phyloP scores from a whole-genome alignment of 768 basidiomycete genomes.

The Leccinum boreale region DNA sequence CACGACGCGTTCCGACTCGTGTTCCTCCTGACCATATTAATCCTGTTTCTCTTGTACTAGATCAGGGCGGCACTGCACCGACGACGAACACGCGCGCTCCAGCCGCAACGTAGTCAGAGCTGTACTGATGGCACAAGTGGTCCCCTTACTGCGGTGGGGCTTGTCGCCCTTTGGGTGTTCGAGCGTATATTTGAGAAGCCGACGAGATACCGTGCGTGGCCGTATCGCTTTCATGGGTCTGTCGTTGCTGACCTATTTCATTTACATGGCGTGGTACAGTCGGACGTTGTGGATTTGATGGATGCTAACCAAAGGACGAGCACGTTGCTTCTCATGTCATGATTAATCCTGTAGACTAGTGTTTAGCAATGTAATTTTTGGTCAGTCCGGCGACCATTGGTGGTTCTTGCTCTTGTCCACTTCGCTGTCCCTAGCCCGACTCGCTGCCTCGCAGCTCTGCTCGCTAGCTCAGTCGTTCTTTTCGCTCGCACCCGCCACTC shows the following conservation, averaged over 20 bases:
- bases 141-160: slow-evolving; percentile 46
- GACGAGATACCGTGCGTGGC: slow-evolving; percentile 72
- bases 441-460: no score
- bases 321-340: neutral
- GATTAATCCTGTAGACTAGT: neutral
- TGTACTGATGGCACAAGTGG: slow-evolving; percentile 42
- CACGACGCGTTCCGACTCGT: slow-evolving; percentile 95
- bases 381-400: neutral
- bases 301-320: neutral
- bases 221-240: neutral
- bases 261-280: slow-evolving; percentile 32
- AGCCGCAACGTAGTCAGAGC: slow-evolving; percentile 4
- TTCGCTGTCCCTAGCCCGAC: no score
- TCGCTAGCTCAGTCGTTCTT: no score
- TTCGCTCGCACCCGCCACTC: no score
- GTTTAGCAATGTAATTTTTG: neutral
- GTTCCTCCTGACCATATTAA: slow-evolving; percentile 36
- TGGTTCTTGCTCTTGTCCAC: no score
- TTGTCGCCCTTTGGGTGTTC: slow-evolving; percentile 67
- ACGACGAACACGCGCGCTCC: slow-evolving; percentile 38
- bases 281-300: slow-evolving; percentile 25
- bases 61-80: slow-evolving; percentile 36
- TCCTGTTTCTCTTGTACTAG: slow-evolving; percentile 42
- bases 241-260: slow-evolving; percentile 11
- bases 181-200: slow-evolving; percentile 88